Base-by-base conservation (phyloP, 108 stramenopile genomes). In the Cyclotella atomus region DNA sequence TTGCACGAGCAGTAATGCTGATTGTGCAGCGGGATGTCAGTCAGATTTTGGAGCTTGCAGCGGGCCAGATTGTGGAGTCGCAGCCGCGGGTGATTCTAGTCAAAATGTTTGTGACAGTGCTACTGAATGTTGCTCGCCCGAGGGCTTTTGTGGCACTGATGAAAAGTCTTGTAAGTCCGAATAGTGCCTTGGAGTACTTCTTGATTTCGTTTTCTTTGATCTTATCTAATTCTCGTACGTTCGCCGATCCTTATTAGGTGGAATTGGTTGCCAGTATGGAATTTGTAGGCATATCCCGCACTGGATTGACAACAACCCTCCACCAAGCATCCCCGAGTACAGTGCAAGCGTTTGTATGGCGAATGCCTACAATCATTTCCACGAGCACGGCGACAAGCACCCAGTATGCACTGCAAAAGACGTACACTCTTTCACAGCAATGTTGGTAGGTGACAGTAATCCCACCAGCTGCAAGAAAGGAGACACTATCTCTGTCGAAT, bases 21-120 rank as follows among this genome's bases (percentile, higher is more conserved):
- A 41, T 29, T 62, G 61, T 24, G 19, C 21, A 62, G 61, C 24
- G 8, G 61, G 61, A 24, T 62, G 61, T 21, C 61, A 62, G 24
- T 30, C 36, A 25, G 41, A 19, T 0, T 62, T 44, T 43, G 61
- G 61, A 14, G 24, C 17, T 1, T 62, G 61, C 21, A 41, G 21
- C 12, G 0, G 23, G 6, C 38, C 61, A 21, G 36, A 20, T 1
- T 62, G 61, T 62, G 61, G 61, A 41, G 20, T 43, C 36, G 61
- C 12, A 41, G 57, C 29, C 2, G 29, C 17, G 1, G 36, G 23
- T 43, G 61, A 41, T 3, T 6, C n/a, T 7, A 9, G 23, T 6
- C 8, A 19, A 8, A 34, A 12, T 61, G 36, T 59, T 34, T 59
- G 56, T 30, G 2, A 15, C 29, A 12, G 14, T 28, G 0, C 56